A percentile compares a stretch with the other conserved stretches of the same genome.
phyloP scores from a whole-genome alignment of 768 basidiomycete genomes.

The Naematelia aurantialba region DNA sequence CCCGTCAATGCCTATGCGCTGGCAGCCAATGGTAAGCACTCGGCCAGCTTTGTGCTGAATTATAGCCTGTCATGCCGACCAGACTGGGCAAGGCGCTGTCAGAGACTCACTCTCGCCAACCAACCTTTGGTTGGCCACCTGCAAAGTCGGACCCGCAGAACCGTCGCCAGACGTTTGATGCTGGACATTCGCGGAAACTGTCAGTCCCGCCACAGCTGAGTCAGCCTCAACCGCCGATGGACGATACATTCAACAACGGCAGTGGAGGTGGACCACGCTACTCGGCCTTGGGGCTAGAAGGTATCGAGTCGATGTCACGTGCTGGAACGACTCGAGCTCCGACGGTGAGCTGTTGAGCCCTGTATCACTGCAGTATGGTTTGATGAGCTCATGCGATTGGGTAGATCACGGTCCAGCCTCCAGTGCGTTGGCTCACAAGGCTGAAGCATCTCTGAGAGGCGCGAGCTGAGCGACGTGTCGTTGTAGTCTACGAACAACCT shows the following conservation, averaged over 20 bases:
- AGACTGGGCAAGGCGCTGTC: neutral
- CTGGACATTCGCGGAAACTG: conserved; percentile 17
- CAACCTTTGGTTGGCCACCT: conserved; percentile 7
- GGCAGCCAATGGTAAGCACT: conserved; percentile 7
- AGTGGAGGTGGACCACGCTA: conserved; percentile 23
- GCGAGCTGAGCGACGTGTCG: neutral
- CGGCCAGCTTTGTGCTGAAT: neutral
- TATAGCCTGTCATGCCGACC: neutral
- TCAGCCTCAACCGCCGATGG: too few species aligned
- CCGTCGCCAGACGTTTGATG: conserved; percentile 12
- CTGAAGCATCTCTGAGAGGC: neutral
- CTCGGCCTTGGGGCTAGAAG: conserved; percentile 29
- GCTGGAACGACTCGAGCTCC: conserved; percentile 20
- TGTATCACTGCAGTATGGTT: neutral
- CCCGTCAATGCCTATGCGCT: conserved; percentile 14
- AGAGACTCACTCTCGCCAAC: conserved; percentile 5
- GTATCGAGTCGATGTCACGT: conserved; percentile 28
- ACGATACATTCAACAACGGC: conserved; percentile 23
- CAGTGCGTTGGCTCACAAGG: conserved; percentile 26
- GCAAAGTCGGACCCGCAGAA: conserved; percentile 14
- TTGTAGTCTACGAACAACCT: neutral
- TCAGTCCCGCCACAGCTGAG: conserved; percentile 35
- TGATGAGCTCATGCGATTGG: conserved; percentile 10
- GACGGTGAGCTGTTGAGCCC: neutral
- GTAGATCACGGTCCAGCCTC: conserved; percentile 45